phyloP scores from a whole-genome alignment of 768 basidiomycete genomes.

The Mycena sanguinolenta region DNA sequence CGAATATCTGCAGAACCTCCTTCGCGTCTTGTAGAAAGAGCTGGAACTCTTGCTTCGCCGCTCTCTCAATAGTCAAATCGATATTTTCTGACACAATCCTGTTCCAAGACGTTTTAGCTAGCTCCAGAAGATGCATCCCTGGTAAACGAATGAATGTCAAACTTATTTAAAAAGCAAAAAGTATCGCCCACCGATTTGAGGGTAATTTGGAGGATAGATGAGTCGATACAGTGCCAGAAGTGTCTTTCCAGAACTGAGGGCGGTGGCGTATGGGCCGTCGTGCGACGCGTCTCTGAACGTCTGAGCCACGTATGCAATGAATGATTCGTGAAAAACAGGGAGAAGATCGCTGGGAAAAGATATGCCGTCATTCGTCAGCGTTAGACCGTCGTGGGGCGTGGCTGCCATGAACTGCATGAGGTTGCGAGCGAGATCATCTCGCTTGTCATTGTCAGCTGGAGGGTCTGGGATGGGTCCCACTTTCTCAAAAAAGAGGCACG shows the following conservation, averaged over 20 bases:
- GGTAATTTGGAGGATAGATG: slow-evolving; percentile 83
- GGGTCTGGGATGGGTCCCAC: slow-evolving; percentile 55
- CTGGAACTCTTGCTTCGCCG: slow-evolving; percentile 45
- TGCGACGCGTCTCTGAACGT: slow-evolving; percentile 80
- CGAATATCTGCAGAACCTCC: slow-evolving; percentile 61
- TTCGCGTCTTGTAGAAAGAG: slow-evolving; percentile 57
- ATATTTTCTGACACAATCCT: slow-evolving; percentile 53
- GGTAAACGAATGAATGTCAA: background rate
- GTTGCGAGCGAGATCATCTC: slow-evolving; percentile 44
- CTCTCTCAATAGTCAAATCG: slow-evolving; percentile 34
- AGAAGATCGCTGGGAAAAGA: slow-evolving; percentile 56
- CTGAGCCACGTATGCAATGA: slow-evolving; percentile 70
- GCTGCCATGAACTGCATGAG: slow-evolving; percentile 57
- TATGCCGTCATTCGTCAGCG: slow-evolving; percentile 42
- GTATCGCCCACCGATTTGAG: slow-evolving; percentile 76
- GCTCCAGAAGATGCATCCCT: slow-evolving; percentile 84
- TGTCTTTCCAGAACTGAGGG: slow-evolving; percentile 66
- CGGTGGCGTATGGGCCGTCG: slow-evolving; percentile 67
- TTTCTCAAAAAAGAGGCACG: slow-evolving; percentile 62
- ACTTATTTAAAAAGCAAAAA: background rate
- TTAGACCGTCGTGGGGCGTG: slow-evolving; percentile 41
- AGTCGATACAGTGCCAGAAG: slow-evolving; percentile 76
- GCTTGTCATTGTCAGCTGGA: slow-evolving; percentile 49
- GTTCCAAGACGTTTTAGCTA: slow-evolving; percentile 87
- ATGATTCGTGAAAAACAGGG: slow-evolving; percentile 67